These are phyloP conservation scores for Ceratobasidium sp. DNA, from an alignment of 1,284 basidiomycete species.

Conservation along the genomic window DNA sequence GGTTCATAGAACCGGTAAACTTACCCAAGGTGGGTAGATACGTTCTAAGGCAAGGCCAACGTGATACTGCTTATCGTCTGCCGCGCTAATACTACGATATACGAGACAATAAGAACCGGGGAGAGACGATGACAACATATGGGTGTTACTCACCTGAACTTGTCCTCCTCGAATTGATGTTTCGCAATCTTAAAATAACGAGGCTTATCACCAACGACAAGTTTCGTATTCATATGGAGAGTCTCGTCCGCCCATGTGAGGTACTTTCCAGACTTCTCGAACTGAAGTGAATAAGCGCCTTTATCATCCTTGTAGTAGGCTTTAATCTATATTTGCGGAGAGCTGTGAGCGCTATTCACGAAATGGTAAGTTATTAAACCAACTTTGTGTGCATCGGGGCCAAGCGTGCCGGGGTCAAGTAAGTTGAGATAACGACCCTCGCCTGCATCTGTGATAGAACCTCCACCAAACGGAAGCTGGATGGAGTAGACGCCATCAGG, in stretches of 20 bases:
- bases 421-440: not conserved
- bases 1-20: not conserved
- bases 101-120: too few relatives aligned
- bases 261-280: slow-evolving; percentile 18
- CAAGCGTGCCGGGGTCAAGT: not conserved
- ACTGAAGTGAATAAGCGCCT: not conserved
- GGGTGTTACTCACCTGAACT: too few relatives aligned
- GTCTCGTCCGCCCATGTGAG: not conserved
- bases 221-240: not conserved
- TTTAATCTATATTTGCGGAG: not conserved
- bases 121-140: too few relatives aligned
- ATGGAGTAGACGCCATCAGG: slow-evolving; percentile 17
- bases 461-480: not conserved
- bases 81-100: not conserved
- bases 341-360: not conserved
- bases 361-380: not conserved
- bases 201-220: too few relatives aligned
- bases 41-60: not conserved
- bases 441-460: slow-evolving; percentile 6
- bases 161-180: too few relatives aligned
- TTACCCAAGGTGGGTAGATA: slow-evolving; percentile 29
- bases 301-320: not conserved
- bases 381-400: not conserved
- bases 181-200: too few relatives aligned
- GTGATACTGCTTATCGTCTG: slow-evolving; percentile 11